Base-by-base conservation (phyloP, 2,329 filamentous ascomycete genomes). In the Chalaropsis ovoidea region DNA sequence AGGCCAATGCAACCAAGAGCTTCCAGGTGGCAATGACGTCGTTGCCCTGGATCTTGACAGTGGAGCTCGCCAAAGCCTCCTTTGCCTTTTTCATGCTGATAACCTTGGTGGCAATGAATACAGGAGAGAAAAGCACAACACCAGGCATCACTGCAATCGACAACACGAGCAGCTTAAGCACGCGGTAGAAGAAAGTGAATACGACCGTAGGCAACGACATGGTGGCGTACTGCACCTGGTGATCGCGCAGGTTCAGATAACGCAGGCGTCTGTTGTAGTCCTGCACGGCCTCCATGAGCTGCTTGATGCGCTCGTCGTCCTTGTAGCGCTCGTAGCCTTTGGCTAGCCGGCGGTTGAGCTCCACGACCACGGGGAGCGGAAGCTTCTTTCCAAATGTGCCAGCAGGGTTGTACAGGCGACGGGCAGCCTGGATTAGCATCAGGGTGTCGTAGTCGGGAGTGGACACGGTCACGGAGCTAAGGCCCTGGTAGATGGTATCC, bases 1-100 rank as follows among this genome's bases (percentile, higher is more conserved):
- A 83, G 0, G 88, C 89, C 73, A 95, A 81, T 8, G 90, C 86
- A n/a, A 95, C 90, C 42, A 95, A 81, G 19, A 95, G 83, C 75
- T 96, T 96, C 91, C 91, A 96, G 0, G 91, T 95, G 0, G 90
- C 90, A 80, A 95, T 91, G 64, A 96, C 91, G 74, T 96, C 91
- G 67, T 86, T 84, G 24, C 89, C 91, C 73, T 91, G 86, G 66
- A 96, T 84, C 76, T 96, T 96, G 74, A 96, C 91, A 0, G 87
- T 88, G 5, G 89, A 95, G 15, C 87, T 90, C 17, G 90, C 90
- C 67, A 95, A 79, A 1, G 91, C 91, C 75, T 91, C 87, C 72
- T 85, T 86, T 10, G 90, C 90, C 76, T 95, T 95, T 71, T 85
- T 84, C 66, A 84, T 83, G 66, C 89, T 94, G 72, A 95, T 93